Base-by-base conservation (phyloP, 2,329 filamentous ascomycete species). In the Pezizomycotina sp. region DNA sequence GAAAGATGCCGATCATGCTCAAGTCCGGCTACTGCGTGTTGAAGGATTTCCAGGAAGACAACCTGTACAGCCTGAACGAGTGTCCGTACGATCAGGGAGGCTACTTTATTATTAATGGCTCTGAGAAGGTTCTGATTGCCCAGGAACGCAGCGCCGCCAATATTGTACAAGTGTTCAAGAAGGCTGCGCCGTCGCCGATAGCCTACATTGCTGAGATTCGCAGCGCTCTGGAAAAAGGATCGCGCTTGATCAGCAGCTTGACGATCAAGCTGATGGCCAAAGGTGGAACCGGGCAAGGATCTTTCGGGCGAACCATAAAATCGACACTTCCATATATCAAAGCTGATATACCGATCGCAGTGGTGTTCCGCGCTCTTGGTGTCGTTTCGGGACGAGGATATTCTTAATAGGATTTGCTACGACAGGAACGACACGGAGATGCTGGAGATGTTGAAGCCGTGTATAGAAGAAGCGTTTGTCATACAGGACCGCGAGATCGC, bases 41-140 rank as follows among this genome's bases (percentile, higher is more conserved):
- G 49, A 78, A 78, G 49, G 75, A 77, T 48, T 71, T 91, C 54
- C 71, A 72, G 31, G 86, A 95, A 47, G 76, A 89, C 34, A 77
- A 80, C 31, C 66, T 98, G 2, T 95, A 92, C 56, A 68, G 79
- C 29, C 75, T 91, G 58, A 92, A 92, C 55, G 89, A 98, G 60
- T 98, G 89, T 50, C 89, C 89, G 1, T 98, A 93, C 58, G 89
- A 98, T 54, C 89, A 93, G 55, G 89, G 89, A 49, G 89, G 89
- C 48, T 98, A 98, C 60, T 98, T 98, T 55, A 82, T 98, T 52
- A 98, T 98, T 66, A 98, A 98, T 61, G 89, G 89, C 27, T 92
- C 81, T 59, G 89, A 98, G 56, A 98, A 98, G 66, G 89, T 98
- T 14, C 63, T 98, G 50, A 98, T 98, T 52, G 89, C 89, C 1